These are phyloP conservation scores for Sambucus nigra DNA, from an alignment of 129 eudicot species.

Conservation along the genomic window DNA sequence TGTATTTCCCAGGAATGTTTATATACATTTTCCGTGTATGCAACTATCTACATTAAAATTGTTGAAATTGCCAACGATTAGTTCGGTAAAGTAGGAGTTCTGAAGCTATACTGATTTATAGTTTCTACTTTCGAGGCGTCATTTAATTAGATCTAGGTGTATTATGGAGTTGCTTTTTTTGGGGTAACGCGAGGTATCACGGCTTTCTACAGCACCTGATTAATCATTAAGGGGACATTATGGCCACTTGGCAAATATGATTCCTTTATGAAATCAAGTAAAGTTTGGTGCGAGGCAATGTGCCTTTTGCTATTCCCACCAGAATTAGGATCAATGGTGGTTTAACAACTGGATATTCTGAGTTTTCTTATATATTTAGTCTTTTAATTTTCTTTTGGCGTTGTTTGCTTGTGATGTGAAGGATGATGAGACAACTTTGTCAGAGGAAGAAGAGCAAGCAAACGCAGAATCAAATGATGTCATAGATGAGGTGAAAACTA, in stretches of 20 bases:
- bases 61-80: no score
- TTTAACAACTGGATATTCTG: neutral
- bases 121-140: neutral
- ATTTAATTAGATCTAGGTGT: no score
- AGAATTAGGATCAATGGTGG: neutral
- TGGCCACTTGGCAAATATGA: neutral
- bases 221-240: no score
- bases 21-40: neutral
- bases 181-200: neutral
- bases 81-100: no score
- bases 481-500: conserved; percentile 56
- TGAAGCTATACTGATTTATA: neutral
- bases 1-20: neutral
- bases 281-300: neutral
- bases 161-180: neutral
- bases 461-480: conserved; percentile 49
- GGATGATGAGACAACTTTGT: conserved; percentile 96
- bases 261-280: neutral
- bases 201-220: no score
- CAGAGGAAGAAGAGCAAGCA: conserved; percentile 87
- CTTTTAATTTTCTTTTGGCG: neutral
- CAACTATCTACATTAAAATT: neutral
- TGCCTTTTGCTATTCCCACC: neutral
- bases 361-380: neutral
- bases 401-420: conserved; percentile 15